Evolutionary conservation across 139 green algal genomes (phyloP).

Genomic region (Micractinium conductrix): DNA sequence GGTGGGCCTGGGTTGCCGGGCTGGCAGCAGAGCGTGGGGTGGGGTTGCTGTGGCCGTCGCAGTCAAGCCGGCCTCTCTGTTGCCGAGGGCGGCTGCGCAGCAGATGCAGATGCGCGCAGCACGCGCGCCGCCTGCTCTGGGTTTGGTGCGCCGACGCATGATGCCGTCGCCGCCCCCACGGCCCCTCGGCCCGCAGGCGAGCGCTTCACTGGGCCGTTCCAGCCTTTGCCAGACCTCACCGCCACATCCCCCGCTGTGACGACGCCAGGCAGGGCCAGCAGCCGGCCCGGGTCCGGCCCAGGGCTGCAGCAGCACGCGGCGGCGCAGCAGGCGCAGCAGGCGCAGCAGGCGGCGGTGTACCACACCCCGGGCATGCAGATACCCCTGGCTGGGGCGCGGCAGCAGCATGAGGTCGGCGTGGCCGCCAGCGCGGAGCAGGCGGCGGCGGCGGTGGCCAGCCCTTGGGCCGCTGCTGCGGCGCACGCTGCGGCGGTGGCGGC

Average conservation of each 20-base stretch:
- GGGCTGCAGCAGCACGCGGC: slow-evolving; percentile 3
- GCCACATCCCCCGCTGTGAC: not conserved
- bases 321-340: not conserved
- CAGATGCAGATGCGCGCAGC: too few species aligned
- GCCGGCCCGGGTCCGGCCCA: not conserved
- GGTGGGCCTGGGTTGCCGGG: not conserved
- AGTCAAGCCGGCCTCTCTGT: not conserved
- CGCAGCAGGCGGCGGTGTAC: not conserved
- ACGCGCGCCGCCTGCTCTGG: too few species aligned
- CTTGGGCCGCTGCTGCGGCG: slow-evolving; percentile 33
- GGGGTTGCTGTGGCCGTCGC: not conserved
- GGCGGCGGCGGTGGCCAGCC: not conserved
- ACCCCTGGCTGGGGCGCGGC: not conserved
- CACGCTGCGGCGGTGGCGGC: slow-evolving; percentile 54
- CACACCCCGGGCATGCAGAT: slow-evolving; percentile 16
- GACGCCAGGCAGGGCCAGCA: slow-evolving; percentile 1
- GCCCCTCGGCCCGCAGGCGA: slow-evolving; percentile 19
- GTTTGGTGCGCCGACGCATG: too few species aligned
- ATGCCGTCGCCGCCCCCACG: too few species aligned
- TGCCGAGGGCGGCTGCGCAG: too few species aligned
- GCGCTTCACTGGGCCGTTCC: slow-evolving; percentile 76
- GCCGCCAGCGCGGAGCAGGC: not conserved
- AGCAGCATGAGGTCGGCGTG: not conserved
- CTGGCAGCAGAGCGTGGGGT: not conserved
- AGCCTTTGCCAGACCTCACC: slow-evolving; percentile 65